Conservation (phyloP, 2,329 filamentous ascomycete genomes). For the Celoporthe dispersa region DNA sequence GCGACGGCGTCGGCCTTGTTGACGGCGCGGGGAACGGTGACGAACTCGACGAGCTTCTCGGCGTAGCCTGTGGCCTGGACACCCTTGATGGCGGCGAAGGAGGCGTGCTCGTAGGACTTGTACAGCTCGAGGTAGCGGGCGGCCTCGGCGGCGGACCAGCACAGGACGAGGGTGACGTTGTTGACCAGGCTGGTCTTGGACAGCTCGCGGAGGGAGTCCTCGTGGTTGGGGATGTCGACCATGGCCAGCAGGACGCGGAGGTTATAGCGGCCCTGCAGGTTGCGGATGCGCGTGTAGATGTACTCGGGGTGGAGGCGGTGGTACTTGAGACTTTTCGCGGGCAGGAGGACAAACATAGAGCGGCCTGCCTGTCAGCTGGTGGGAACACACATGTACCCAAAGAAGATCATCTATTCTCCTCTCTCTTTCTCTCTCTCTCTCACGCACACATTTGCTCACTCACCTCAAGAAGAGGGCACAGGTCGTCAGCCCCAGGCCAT, state of each 20-base stretch:
- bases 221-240: constrained; percentile 94
- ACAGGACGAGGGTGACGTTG: constrained; percentile 87
- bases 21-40: constrained; percentile 85
- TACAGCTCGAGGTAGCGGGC: constrained; percentile 93
- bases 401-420: too few relatives aligned
- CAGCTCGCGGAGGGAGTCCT: constrained; percentile 85
- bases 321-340: constrained; percentile 75
- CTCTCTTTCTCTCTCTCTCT: too few relatives aligned
- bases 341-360: neutral
- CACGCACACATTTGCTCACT: neutral
- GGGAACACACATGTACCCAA: neutral
- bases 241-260: constrained; percentile 86
- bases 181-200: constrained; percentile 93
- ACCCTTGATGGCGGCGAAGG: constrained; percentile 79
- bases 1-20: constrained; percentile 95
- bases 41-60: constrained; percentile 88
- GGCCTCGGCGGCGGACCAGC: constrained; percentile 93
- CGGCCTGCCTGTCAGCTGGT: neutral
- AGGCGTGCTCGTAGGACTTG: constrained; percentile 90
- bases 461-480: constrained; percentile 85
- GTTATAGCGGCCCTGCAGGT: constrained; percentile 82
- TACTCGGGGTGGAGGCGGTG: constrained; percentile 97
- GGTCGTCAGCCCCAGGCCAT: constrained; percentile 82
- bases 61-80: constrained; percentile 83
- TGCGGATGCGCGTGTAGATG: constrained; percentile 89